A percentile compares a stretch with the other conserved stretches of the same genome.
These are phyloP conservation scores for Cercospora nicotianae DNA, from an alignment of 2,329 filamentous ascomycete genomes.

Conservation along the genomic window DNA sequence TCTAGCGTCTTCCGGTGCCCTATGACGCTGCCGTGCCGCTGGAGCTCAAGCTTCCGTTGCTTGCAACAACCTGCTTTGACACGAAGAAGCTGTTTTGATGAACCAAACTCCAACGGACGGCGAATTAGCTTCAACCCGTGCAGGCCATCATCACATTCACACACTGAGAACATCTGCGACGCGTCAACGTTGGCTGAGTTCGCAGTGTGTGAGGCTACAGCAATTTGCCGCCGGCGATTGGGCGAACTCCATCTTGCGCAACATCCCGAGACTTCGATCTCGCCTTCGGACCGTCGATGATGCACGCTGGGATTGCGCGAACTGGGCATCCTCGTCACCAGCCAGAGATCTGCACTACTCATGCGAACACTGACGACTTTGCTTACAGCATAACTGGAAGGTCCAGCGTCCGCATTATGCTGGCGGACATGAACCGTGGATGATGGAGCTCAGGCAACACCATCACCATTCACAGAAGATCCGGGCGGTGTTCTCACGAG, in stretches of 20 bases:
- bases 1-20: neutral
- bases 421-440: neutral
- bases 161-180: neutral
- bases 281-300: neutral
- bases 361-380: neutral
- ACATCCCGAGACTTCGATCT: neutral
- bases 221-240: conserved; percentile 7
- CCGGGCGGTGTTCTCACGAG: neutral
- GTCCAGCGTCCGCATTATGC: neutral
- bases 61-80: neutral
- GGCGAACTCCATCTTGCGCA: neutral
- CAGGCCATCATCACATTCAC: neutral
- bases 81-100: neutral
- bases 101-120: neutral
- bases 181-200: conserved; percentile 14
- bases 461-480: neutral
- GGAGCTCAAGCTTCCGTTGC: neutral
- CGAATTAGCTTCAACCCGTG: neutral
- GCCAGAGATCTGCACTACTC: neutral
- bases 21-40: neutral
- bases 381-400: neutral
- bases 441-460: neutral
- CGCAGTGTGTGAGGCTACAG: conserved; percentile 1
- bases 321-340: neutral
- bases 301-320: neutral